Base-by-base conservation (phyloP, 805 yeast species). In the Wickerhamiella brachini region DNA sequence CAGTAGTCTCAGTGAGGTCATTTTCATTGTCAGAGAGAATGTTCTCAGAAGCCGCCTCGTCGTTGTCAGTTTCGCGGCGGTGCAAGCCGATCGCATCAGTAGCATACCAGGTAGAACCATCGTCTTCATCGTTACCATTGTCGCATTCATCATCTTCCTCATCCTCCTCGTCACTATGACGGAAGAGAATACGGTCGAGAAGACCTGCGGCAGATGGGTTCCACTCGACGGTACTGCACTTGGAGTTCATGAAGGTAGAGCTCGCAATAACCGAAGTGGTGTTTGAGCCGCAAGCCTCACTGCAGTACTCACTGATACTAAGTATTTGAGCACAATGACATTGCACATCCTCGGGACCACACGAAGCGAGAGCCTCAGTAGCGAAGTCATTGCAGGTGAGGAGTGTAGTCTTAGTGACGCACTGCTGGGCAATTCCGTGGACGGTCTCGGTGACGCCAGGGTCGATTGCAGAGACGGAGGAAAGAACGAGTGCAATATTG, bases 121-220 rank as follows among this genome's bases (percentile, higher is more conserved):
- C 59, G 45, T 58, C 61, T n/a, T 29, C 31, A 39, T 57, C 59
- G 39, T 57, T 57, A 1, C 60, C 60, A 37, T 57, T 56, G 43
- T 58, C 57, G 48, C 59, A 56, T 26, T 57, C 58, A 2, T 56
- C 57, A 12, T 44, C 54, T 44, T 51, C 51, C 15, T 48, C 53
- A 18, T 48, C 45, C 8, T 56, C 46, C n/a, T 47, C 44, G 22
- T 53, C 47, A n/a, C 7, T 21, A 15, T 41, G n/a, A 18, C 44
- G 44, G 44, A 41, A 21, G 12, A 41, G 44, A 42, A 15, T 31
- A 39, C 29, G 47, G 34, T 23, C 49, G 45, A 26, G 39, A 3
- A 45, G 23, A 9, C 47, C 47, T 18, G 47, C 47, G n/a, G 47
- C 39, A 6, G 29, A 5, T 3, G 31, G 39, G 17, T 26, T 29